Conservation (phyloP, 805 yeast genomes). For the Pichia cephalocereana region DNA sequence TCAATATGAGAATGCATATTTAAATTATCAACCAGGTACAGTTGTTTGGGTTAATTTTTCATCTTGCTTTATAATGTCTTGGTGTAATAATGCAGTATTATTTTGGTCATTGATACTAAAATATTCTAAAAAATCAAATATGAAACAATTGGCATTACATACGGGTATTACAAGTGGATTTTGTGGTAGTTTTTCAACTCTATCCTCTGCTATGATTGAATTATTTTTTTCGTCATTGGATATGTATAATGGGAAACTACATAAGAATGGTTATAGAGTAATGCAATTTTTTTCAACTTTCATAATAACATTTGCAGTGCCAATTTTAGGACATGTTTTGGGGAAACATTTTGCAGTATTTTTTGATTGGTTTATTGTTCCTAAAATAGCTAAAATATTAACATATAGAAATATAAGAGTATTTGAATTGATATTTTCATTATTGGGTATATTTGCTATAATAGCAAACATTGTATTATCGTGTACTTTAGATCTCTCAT, state of each 20-base stretch:
- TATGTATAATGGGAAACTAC: conserved; percentile 26
- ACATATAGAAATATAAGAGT: conserved; percentile 7
- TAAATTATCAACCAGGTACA: conserved; percentile 13
- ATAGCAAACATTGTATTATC: conserved; percentile 34
- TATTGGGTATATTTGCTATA: conserved; percentile 24
- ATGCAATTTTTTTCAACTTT: conserved; percentile 64
- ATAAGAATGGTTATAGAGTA: conserved; percentile 69
- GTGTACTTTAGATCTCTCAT: conserved; percentile 24
- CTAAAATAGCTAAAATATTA: conserved; percentile 1
- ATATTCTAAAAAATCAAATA: conserved; percentile 14
- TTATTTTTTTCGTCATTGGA: conserved; percentile 42
- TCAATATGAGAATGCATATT: conserved; percentile 10
- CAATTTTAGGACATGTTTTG: conserved; percentile 46
- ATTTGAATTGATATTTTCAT: conserved; percentile 10
- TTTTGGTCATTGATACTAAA: conserved; percentile 11
- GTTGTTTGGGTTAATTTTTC: conserved; percentile 72
- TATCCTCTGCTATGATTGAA: conserved; percentile 56
- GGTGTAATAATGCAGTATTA: conserved; percentile 8
- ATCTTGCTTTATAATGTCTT: conserved; percentile 67
- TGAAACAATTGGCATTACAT: conserved; percentile 40
- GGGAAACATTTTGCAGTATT: conserved; percentile 41
- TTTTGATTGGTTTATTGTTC: conserved; percentile 7
- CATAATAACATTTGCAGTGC: conserved; percentile 50
- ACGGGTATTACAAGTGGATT: conserved; percentile 66
- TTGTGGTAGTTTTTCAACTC: conserved; percentile 78